Base-by-base conservation (phyloP, 2,329 filamentous ascomycete species). In the Alternaria conjuncta region DNA sequence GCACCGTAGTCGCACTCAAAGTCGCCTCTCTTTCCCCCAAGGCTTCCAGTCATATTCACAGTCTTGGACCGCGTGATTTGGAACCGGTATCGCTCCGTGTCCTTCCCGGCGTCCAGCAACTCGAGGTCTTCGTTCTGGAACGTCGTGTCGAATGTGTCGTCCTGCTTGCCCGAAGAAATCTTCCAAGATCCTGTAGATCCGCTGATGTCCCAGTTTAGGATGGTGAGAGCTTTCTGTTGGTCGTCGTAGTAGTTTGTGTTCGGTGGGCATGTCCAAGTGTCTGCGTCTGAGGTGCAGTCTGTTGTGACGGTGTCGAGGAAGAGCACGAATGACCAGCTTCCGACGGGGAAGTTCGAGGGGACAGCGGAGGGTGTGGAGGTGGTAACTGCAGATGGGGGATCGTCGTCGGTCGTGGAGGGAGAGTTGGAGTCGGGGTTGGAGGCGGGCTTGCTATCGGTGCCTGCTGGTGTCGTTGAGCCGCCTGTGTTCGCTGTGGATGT, bases 191-290 rank as follows among this genome's bases (percentile, higher is more conserved):
- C 74, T 5, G 63, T 18, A 0, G 81, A 79, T 1, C 80, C 79
- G 3, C 78, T 77, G 61, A 92, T 88, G 61, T 86, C 82, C 89
- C 89, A 92, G 74, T 86, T 84, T 76, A 91, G 90, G 7, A 84
- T 86, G 0, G 86, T 82, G 5, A 83, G 74, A 20, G 82, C 79
- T 5, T 78, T 78, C 7, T 81, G 75, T 10, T 75, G 72, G 13
- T 81, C 77, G 15, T 79, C 68, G 50, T 80, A 77, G 78, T 87
- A 89, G 28, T 82, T 82, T 3, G 78, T 80, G 71, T 85, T 86
- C 1, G 89, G 88, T 64, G 85, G 87, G 81, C 90, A 92, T 58
- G 82, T 82, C 87, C 89, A 92, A 1, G 88, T 88, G 5, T 82
- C 78, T 0, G 85, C 67, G 68, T 87, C 85, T 13, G 86, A 83